Conservation (phyloP, 495 filamentous ascomycete species). For the Aspergillus asperescens region DNA sequence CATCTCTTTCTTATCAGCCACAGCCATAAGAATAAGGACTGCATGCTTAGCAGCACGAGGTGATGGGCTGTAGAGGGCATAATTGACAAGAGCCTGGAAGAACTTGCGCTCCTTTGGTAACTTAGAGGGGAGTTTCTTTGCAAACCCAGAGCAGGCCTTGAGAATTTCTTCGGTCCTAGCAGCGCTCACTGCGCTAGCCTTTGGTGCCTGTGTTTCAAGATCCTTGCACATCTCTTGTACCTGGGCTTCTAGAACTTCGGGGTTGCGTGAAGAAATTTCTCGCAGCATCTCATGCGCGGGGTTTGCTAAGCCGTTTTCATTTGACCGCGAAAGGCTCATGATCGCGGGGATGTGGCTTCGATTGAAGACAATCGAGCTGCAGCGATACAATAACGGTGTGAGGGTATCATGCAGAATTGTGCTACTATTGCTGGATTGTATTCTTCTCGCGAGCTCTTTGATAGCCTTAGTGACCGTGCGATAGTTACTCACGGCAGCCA, state of each 20-base stretch:
- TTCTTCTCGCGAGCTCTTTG: constrained; percentile 79
- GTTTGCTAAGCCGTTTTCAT: constrained; percentile 68
- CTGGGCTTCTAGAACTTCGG: constrained; percentile 84
- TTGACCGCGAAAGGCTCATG: constrained; percentile 75
- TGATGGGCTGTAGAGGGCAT: constrained; percentile 75
- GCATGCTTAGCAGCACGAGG: constrained; percentile 87
- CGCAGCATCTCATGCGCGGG: constrained; percentile 87
- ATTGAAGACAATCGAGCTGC: constrained; percentile 82
- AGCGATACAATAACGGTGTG: constrained; percentile 76
- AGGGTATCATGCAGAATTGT: constrained; percentile 68
- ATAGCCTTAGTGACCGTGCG: constrained; percentile 82
- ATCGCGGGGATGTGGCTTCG: constrained; percentile 87
- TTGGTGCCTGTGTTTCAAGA: constrained; percentile 74
- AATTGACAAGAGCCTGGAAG: constrained; percentile 68
- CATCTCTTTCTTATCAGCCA: constrained; percentile 76
- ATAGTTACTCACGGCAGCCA: constrained; percentile 84
- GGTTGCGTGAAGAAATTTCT: constrained; percentile 83
- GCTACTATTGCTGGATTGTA: constrained; percentile 60
- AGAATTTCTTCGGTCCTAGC: constrained; percentile 73
- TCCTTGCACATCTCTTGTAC: constrained; percentile 87
- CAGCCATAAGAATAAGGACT: constrained; percentile 79
- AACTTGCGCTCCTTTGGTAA: constrained; percentile 84
- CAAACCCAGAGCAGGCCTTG: constrained; percentile 88
- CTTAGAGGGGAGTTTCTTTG: constrained; percentile 75
- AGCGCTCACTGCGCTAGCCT: constrained; percentile 57